Base-by-base conservation (phyloP, 2,329 filamentous ascomycete species). In the Cytospora schulzeri region DNA sequence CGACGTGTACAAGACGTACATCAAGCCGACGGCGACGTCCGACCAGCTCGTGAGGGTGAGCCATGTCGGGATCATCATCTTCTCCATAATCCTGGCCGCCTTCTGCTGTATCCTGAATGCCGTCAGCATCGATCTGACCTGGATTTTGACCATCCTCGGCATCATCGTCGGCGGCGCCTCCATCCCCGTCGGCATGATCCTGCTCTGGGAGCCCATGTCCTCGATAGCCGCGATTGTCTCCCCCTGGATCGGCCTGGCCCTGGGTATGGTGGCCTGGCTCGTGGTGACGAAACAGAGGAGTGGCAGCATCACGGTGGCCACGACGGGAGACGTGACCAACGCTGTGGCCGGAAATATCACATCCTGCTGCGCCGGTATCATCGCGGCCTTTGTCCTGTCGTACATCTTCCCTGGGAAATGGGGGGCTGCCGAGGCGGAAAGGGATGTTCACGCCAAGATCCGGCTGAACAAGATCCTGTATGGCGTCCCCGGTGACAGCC, bases 161-260 rank as follows among this genome's bases (percentile, higher is more conserved):
- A 71, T 78, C 14, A 75, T 79, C 17, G 74, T 79, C 14, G 77
- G 77, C 9, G 77, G 77, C 1, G 77, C 75, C 12, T 70, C 72
- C 0, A 71, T 76, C 3, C 76, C 75, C 0, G 73, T 78, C 1
- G 77, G 74, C 14, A 68, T 77, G 22, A 71, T 76, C 8, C 69
- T 79, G 4, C 69, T 76, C n/a, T 80, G 76, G 77, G 67, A 70
- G 24, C 73, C 72, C 5, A 78, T 77, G 73, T 76, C 73, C 14
- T 78, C 75, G 1, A 66, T 75, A 5, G 77, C 76, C 0, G 73
- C 76, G 0, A 69, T 78, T 1, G 65, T 69, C 1, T 67, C 76
- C 0, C 76, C 76, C 0, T 77, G 73, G 71, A 70, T 77, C 14
- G 77, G 74, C 2, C 72, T 74, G 24, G 52, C 63, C 0, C 68